Conservation (phyloP, 495 filamentous ascomycete species). For the Eremomyces bilateralis region DNA sequence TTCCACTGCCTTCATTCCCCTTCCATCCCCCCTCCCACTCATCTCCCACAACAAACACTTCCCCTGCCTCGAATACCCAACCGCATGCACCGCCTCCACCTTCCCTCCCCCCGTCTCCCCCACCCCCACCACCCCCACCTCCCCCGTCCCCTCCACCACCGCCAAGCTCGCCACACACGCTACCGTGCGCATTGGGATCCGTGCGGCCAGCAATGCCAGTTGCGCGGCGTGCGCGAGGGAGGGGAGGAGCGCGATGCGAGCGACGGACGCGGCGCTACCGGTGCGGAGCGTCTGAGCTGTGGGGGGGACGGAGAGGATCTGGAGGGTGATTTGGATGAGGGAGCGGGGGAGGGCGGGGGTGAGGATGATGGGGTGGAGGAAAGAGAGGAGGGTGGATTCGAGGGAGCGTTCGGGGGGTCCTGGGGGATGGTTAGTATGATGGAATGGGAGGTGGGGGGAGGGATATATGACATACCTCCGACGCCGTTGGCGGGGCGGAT, state of each 20-base stretch:
- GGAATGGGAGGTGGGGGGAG: constrained; percentile 18
- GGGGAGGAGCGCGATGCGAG: no score
- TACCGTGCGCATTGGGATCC: neutral
- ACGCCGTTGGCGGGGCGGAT: constrained; percentile 69
- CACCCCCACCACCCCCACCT: no score
- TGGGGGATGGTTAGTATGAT: constrained; percentile 23
- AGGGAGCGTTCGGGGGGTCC: constrained; percentile 49
- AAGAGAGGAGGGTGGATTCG: constrained; percentile 44
- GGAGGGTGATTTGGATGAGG: constrained; percentile 45
- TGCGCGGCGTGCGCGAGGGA: no score
- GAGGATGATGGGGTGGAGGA: constrained; percentile 46
- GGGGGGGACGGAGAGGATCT: constrained; percentile 43
- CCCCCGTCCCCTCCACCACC: neutral
- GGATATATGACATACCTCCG: constrained; percentile 35
- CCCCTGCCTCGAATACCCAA: no score
- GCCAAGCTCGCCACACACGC: neutral
- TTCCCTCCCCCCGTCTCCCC: no score
- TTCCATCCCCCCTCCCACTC: no score
- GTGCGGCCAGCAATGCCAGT: constrained; percentile 3
- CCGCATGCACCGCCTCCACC: no score
- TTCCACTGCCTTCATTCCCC: no score
- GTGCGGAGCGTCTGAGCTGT: constrained; percentile 3
- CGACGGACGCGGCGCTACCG: neutral
- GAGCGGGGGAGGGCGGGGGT: constrained; percentile 45
- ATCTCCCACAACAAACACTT: no score